These are phyloP conservation scores for Lepidium didymum DNA, from an alignment of 345 rosid genomes.

Conservation along the genomic window DNA sequence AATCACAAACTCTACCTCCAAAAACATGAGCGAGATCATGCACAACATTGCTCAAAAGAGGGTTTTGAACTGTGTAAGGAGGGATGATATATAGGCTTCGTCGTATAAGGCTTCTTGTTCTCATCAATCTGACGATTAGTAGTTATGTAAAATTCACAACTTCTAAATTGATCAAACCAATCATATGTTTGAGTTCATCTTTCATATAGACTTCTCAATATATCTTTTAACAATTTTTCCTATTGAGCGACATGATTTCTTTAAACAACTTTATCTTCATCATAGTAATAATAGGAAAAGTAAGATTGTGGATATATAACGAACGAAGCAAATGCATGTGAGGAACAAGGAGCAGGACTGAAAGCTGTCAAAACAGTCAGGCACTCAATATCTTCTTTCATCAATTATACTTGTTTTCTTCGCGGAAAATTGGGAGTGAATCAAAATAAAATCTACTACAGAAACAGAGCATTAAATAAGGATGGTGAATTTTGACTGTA, in stretches of 20 bases:
- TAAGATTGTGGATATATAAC: conserved; percentile 12
- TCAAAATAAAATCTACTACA: neutral
- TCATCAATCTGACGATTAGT: no score
- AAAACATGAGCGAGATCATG: no score
- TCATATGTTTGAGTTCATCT: neutral
- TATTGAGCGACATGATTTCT: neutral
- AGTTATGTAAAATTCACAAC: neutral
- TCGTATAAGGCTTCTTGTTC: no score
- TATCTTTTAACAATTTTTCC: neutral
- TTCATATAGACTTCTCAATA: neutral
- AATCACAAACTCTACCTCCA: no score
- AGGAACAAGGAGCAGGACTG: conserved; percentile 24
- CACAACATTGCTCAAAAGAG: no score
- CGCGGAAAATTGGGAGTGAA: neutral
- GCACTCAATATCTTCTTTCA: neutral
- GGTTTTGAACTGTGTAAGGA: no score
- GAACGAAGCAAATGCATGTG: conserved; percentile 30
- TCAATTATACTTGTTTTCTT: neutral
- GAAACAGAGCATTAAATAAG: conserved; percentile 14
- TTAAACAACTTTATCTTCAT: neutral
- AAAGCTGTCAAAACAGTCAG: conserved; percentile 26
- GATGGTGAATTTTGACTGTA: conserved; percentile 23
- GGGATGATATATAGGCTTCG: no score
- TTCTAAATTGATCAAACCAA: neutral
- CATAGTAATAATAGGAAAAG: neutral